Conservation (phyloP, 257 asterid genomes). For the Solanum acaule region DNA sequence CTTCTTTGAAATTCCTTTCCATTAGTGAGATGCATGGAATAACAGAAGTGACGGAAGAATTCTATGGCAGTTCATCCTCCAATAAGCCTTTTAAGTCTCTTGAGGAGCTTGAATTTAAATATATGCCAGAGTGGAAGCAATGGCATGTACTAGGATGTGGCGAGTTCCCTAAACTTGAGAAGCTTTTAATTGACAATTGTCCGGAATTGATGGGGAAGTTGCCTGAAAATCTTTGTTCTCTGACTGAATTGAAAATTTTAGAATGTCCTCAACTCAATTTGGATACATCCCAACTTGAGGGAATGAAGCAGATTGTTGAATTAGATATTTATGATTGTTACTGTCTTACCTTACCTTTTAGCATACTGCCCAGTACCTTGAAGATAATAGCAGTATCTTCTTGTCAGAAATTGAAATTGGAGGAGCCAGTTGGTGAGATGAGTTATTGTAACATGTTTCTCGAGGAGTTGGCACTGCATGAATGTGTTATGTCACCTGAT, state of each 20-base stretch:
- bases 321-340: fast-evolving
- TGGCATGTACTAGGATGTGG: background rate
- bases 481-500: background rate
- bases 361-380: background rate
- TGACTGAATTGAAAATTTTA: background rate
- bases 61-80: too few species aligned
- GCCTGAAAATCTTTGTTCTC: background rate
- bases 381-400: fast-evolving
- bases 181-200: background rate
- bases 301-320: background rate
- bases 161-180: background rate
- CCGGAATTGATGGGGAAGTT: background rate
- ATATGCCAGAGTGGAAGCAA: background rate
- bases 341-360: background rate
- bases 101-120: background rate
- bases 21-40: too few species aligned
- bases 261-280: too few species aligned
- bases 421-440: background rate
- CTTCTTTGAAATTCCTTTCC: too few species aligned
- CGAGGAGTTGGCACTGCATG: fast-evolving
- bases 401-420: background rate
- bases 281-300: background rate
- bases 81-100: background rate
- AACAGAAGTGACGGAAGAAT: too few species aligned
- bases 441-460: background rate